Evolutionary conservation across 2,329 filamentous ascomycete genomes (phyloP), one percentile per base, ranked within the genome.

Genomic region (Phaeosphaeriaceae sp.): DNA sequence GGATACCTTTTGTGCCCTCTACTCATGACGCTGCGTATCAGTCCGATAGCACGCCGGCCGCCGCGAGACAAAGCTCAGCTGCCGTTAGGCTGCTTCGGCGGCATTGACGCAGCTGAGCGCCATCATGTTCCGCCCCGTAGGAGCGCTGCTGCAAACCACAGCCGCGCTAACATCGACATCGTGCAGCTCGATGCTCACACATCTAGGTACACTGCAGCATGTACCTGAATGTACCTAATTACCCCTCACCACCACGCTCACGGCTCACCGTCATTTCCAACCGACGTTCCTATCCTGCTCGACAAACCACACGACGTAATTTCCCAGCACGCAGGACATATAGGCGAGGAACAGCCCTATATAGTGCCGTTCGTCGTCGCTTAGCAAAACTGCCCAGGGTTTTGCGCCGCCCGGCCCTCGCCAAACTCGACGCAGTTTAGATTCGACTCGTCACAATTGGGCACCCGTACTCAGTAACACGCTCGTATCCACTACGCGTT

Each of bases 321-420:
- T 48, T 57, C 31, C 58, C 56, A 60, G 54, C 44, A 44, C 42
- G 27, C 56, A 36, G 31, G 56, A 63, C 54, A 53, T 63, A 61
- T 65, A 65, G 49, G 41, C 58, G 47, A 54, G 56, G 52, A 27
- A 48, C 40, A 57, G 56, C 54, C 62, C 49, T 62, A 61, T 62
- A 61, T 61, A 58, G 45, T 44, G 50, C 51, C 7, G 46, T 45
- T 42, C 46, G 17, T 36, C 49, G 24, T 62, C 57, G 54, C 61
- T 56, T 55, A 36, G 11, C 31, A 52, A 20, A 21, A 40, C 47
- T 19, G n/a, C 46, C 58, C 45, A 25, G 31, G 50, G 51, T 51
- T 36, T 24, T 45, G 51, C 48, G 42, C 42, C 45, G 46, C 50
- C 25, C 36, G 54, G 9, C 25, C 25, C 25, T 27, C 25, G 25